Conservation (phyloP, 208 protist genomes). For the Leishmania major region DNA sequence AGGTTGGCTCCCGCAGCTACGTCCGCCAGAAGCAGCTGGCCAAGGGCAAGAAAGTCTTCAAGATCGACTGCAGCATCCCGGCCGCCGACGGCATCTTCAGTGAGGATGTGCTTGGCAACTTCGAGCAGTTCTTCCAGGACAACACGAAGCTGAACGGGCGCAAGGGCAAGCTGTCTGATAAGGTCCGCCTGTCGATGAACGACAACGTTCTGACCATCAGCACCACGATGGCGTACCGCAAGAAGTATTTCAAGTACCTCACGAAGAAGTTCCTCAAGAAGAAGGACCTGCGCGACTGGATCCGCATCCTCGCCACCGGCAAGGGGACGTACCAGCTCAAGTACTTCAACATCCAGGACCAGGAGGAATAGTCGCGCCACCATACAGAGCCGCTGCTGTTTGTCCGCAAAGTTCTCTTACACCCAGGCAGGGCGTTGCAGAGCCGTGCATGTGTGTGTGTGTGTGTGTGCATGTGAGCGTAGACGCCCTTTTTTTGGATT, state of each 20-base stretch:
- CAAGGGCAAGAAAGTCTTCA: slow-evolving; percentile 92
- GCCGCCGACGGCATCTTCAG: slow-evolving; percentile 78
- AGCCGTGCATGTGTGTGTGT: neutral
- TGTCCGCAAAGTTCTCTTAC: neutral
- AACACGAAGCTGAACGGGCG: slow-evolving; percentile 99
- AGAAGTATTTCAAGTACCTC: slow-evolving; percentile 99
- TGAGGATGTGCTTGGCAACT: slow-evolving; percentile 85
- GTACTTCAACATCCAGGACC: slow-evolving; percentile 98
- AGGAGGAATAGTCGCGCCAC: slow-evolving; percentile 76
- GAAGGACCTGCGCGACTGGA: slow-evolving; percentile 97
- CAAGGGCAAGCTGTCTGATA: slow-evolving; percentile 96
- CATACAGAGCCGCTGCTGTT: neutral
- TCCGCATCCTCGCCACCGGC: slow-evolving; percentile 95
- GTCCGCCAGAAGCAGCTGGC: slow-evolving; percentile 82
- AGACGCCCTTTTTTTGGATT: neutral
- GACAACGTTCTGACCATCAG: slow-evolving; percentile 93
- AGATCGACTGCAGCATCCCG: slow-evolving; percentile 75
- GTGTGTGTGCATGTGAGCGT: neutral
- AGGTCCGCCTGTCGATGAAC: slow-evolving; percentile 88
- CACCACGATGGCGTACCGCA: slow-evolving; percentile 95
- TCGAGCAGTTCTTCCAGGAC: slow-evolving; percentile 97
- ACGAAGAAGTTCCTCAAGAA: slow-evolving; percentile 99
- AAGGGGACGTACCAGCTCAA: slow-evolving; percentile 97
- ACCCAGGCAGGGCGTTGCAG: neutral
- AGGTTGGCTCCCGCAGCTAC: slow-evolving; percentile 87